phyloP scores from a whole-genome alignment of 2,329 filamentous ascomycete species.

The Phaeomoniella chlamydospora region DNA sequence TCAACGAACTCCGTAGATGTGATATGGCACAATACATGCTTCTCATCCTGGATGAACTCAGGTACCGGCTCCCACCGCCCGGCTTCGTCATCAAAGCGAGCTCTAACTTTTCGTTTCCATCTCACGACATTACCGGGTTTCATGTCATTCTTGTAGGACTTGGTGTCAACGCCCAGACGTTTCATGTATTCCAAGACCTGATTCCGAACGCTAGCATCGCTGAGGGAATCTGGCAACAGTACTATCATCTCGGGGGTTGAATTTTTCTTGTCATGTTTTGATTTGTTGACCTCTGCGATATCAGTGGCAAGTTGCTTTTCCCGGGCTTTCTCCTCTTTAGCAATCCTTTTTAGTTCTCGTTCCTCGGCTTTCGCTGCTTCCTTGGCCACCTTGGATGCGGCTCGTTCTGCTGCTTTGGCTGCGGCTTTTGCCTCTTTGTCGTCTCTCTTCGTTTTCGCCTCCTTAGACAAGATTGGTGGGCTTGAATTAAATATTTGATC shows the following conservation, averaged over 20 bases:
- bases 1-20: constrained; percentile 52
- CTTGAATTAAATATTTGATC: constrained; percentile 35
- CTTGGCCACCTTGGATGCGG: constrained; percentile 29
- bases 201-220: constrained; percentile 26
- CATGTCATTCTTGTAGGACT: constrained; percentile 20
- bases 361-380: constrained; percentile 42
- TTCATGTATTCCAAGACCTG: constrained; percentile 28
- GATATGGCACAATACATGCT: constrained; percentile 48
- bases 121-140: constrained; percentile 34
- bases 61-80: constrained; percentile 51
- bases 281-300: constrained; percentile 58
- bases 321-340: constrained; percentile 40
- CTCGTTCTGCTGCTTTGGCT: constrained; percentile 39
- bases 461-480: constrained; percentile 24
- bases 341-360: constrained; percentile 31
- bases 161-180: constrained; percentile 23
- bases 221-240: constrained; percentile 46
- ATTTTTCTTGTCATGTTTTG: constrained; percentile 57
- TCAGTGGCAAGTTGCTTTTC: constrained; percentile 53
- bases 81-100: constrained; percentile 44
- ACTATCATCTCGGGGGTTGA: constrained; percentile 67
- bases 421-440: constrained; percentile 20
- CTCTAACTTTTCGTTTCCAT: constrained; percentile 56
- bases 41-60: constrained; percentile 35
- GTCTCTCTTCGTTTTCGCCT: constrained; percentile 28